Evolutionary conservation across 2,329 filamentous ascomycete species (phyloP).

Genomic region (Colletotrichum coccodes): DNA sequence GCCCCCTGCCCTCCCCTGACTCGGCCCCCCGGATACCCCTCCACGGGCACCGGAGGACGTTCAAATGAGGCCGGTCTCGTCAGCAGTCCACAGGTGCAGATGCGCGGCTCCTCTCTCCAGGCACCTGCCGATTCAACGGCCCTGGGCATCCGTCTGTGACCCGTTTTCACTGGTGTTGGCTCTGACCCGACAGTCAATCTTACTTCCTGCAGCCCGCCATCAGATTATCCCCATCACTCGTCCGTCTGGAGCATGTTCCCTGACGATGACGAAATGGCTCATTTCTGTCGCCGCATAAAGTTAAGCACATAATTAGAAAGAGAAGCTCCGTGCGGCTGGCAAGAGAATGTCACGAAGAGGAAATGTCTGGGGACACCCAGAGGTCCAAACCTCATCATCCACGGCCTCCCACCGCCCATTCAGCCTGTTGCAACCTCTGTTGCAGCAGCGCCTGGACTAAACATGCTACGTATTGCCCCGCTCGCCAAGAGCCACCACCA

Average conservation of each 20-base stretch:
- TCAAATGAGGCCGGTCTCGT: conserved; percentile 22
- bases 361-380: not conserved
- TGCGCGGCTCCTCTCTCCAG: not conserved
- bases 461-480: conserved; percentile 18
- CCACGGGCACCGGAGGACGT: conserved; percentile 29
- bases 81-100: conserved; percentile 4
- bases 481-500: conserved; percentile 15
- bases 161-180: conserved; percentile 3
- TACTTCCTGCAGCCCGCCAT: conserved; percentile 3
- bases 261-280: conserved; percentile 17
- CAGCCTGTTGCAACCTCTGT: not conserved
- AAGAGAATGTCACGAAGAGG: not conserved
- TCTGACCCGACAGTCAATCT: not conserved
- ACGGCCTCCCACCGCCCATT: not conserved
- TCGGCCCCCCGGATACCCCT: conserved; percentile 20
- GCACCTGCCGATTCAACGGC: conserved; percentile 18
- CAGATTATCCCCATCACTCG: not conserved
- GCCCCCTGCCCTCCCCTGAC: conserved; percentile 19
- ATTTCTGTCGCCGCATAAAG: not conserved
- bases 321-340: not conserved
- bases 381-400: not conserved
- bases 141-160: not conserved
- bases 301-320: not conserved
- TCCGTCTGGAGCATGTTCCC: not conserved
- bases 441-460: not conserved